A percentile compares a stretch with the other conserved stretches of the same genome.
Evolutionary conservation across 129 eudicot species (phyloP).

Genomic region (Artemisia annua): DNA sequence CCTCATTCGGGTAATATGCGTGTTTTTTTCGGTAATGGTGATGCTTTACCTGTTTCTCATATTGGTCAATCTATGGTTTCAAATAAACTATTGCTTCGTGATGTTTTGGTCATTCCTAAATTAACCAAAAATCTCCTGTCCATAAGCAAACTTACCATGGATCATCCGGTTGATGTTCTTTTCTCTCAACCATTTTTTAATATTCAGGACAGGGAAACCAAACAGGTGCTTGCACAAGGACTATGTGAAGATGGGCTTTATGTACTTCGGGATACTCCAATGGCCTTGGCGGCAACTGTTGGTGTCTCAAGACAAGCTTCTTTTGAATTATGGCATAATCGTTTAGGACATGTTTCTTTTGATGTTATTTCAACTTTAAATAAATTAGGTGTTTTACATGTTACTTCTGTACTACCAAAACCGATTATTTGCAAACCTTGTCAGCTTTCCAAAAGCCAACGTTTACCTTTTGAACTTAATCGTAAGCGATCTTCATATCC

Average conservation of each 20-base stretch:
- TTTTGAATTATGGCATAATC: not conserved
- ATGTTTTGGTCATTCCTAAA: not conserved
- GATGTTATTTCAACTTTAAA: conserved; percentile 10
- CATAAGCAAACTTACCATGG: conserved; percentile 1
- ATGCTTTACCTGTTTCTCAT: not conserved
- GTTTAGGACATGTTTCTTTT: not conserved
- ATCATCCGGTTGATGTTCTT: conserved; percentile 1
- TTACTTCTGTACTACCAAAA: not conserved
- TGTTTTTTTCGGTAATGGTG: not conserved
- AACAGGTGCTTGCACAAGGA: conserved; percentile 1
- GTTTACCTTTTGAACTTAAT: not conserved
- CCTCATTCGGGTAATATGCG: not conserved
- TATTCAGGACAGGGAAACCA: not conserved
- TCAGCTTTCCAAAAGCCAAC: not conserved
- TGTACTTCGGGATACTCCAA: not conserved
- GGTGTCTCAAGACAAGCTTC: not conserved
- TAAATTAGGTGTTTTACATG: not conserved
- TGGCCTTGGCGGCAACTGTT: not conserved
- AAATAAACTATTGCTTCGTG: not conserved
- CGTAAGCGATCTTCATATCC: not conserved
- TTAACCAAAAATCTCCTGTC: not conserved
- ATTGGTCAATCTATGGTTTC: not conserved
- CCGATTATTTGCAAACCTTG: conserved; percentile 4
- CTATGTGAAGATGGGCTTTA: not conserved
- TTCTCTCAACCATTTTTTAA: not conserved